These are phyloP conservation scores for Xylariaceae sp. DNA, from an alignment of 2,329 filamentous ascomycete genomes.

Conservation along the genomic window DNA sequence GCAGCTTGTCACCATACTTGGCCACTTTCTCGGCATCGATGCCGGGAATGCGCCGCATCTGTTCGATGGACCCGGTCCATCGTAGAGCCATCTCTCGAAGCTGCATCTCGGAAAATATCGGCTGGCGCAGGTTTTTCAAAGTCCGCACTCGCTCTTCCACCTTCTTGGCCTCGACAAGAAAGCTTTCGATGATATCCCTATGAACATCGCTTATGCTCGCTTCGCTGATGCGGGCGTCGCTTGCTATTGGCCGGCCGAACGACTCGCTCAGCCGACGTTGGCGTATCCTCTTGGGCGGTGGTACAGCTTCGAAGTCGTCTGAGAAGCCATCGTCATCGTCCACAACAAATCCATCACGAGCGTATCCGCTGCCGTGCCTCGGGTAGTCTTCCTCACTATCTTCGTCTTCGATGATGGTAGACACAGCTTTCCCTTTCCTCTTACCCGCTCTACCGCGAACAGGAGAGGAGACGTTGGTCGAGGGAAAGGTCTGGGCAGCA, in stretches of 20 bases:
- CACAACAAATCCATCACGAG: constrained; percentile 31
- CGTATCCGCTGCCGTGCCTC: constrained; percentile 36
- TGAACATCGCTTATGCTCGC: constrained; percentile 50
- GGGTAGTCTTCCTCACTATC: constrained; percentile 30
- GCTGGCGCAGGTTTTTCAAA: constrained; percentile 45
- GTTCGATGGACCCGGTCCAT: constrained; percentile 53
- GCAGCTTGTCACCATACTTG: constrained; percentile 52
- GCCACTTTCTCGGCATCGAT: constrained; percentile 57
- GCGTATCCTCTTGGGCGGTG: constrained; percentile 25
- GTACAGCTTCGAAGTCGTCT: constrained; percentile 40
- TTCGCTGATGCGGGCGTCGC: constrained; percentile 43
- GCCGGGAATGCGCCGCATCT: constrained; percentile 56
- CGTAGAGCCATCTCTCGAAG: constrained; percentile 66
- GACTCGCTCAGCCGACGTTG: constrained; percentile 30
- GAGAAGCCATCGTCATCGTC: constrained; percentile 26
- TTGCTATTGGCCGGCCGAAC: constrained; percentile 51
- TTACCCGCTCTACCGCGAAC: constrained; percentile 29
- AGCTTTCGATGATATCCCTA: constrained; percentile 54
- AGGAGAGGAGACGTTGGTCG: constrained; percentile 48
- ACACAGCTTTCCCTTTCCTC: constrained; percentile 28
- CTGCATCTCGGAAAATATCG: constrained; percentile 61
- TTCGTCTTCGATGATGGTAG: constrained; percentile 28
- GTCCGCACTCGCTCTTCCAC: constrained; percentile 56
- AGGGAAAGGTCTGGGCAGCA: constrained; percentile 27
- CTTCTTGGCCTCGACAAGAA: constrained; percentile 54